phyloP scores from a whole-genome alignment of 768 basidiomycete genomes.

The Symmetrospora coprosmae region DNA sequence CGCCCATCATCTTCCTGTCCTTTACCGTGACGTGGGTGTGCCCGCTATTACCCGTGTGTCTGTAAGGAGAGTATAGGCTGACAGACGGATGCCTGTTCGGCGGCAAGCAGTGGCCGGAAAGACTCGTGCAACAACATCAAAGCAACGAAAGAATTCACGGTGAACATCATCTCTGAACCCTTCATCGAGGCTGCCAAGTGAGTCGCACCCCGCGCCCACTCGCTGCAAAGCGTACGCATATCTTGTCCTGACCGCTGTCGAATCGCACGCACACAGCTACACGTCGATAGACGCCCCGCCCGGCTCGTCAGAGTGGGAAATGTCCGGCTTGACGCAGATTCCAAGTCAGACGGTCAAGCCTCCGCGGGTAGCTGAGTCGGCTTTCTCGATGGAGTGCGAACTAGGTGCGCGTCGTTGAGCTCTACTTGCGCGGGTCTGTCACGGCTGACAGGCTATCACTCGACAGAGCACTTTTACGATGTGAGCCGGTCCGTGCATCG shows the following conservation, averaged over 20 bases:
- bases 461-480: background rate
- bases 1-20: slow-evolving; percentile 53
- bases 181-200: slow-evolving; percentile 40
- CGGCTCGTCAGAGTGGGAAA: slow-evolving; percentile 38
- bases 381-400: slow-evolving; percentile 38
- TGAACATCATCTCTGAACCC: slow-evolving; percentile 57
- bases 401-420: background rate
- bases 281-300: slow-evolving; percentile 37
- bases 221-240: background rate
- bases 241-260: background rate
- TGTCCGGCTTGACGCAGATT: slow-evolving; percentile 29
- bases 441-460: too few relatives aligned
- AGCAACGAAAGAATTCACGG: slow-evolving; percentile 53
- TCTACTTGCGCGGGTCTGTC: background rate
- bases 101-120: slow-evolving; percentile 24
- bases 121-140: slow-evolving; percentile 56
- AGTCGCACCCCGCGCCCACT: too few relatives aligned
- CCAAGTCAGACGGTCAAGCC: slow-evolving; percentile 34
- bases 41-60: background rate
- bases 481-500: background rate
- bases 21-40: slow-evolving; percentile 39
- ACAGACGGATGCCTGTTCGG: background rate
- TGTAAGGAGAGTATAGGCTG: background rate
- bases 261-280: slow-evolving; percentile 22
- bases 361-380: slow-evolving; percentile 38